Evolutionary conservation across 495 filamentous ascomycete species (phyloP).

Genomic region (Pyronema domesticum): DNA sequence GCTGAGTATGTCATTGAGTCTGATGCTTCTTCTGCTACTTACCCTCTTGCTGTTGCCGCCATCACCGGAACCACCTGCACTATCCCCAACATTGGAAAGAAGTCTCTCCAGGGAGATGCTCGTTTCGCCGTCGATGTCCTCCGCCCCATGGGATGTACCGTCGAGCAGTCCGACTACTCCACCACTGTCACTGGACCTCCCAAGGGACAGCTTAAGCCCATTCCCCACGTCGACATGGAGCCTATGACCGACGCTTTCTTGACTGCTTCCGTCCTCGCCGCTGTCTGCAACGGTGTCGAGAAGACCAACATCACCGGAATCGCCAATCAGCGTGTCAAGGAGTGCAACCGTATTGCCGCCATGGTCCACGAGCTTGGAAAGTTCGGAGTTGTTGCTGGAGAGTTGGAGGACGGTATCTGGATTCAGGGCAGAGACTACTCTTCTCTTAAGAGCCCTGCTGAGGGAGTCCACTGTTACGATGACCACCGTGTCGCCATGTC

Average conservation of each 20-base stretch:
- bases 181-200: constrained; percentile 88
- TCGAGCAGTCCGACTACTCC: constrained; percentile 65
- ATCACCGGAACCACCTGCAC: constrained; percentile 90
- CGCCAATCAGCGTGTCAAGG: constrained; percentile 97
- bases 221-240: constrained; percentile 77
- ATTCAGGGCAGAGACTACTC: constrained; percentile 50
- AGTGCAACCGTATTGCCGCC: constrained; percentile 89
- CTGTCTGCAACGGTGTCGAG: constrained; percentile 70
- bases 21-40: constrained; percentile 93
- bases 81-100: constrained; percentile 85
- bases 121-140: constrained; percentile 86
- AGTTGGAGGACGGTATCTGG: constrained; percentile 84
- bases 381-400: constrained; percentile 73
- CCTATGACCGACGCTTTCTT: constrained; percentile 99
- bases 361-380: constrained; percentile 96
- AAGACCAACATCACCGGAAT: constrained; percentile 62
- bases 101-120: constrained; percentile 86
- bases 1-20: constrained; percentile 81
- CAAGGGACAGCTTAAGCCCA: constrained; percentile 48
- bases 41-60: constrained; percentile 85
- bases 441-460: constrained; percentile 41
- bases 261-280: constrained; percentile 80
- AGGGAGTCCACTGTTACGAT: constrained; percentile 81
- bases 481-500: constrained; percentile 98
- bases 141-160: constrained; percentile 79